Conservation (phyloP, 2,329 filamentous ascomycete genomes). For the Davidsoniella neocaledoniae region DNA sequence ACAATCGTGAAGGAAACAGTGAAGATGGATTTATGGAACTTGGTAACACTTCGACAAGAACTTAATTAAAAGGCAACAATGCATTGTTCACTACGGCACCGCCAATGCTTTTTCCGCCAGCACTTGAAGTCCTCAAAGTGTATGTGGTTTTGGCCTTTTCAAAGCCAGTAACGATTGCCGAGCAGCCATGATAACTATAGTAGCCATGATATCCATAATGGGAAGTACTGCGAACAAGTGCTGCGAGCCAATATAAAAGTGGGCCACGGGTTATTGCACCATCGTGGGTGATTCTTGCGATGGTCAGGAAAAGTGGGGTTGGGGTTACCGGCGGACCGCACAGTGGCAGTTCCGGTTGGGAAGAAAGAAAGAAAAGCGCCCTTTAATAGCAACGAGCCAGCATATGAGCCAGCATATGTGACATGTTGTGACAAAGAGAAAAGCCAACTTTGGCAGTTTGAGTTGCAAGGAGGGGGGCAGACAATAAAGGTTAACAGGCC, state of each 20-base stretch:
- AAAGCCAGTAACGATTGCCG: too few species aligned
- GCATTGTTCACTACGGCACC: not conserved
- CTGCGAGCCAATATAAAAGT: conserved; percentile 10
- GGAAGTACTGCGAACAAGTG: conserved; percentile 24
- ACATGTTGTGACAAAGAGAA: conserved; percentile 4
- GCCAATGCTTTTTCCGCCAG: too few species aligned
- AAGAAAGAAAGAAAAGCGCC: not conserved
- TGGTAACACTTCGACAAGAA: not conserved
- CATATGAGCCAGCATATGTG: not conserved
- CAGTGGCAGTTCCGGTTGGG: not conserved
- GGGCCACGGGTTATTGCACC: conserved; percentile 47
- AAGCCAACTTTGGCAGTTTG: not conserved
- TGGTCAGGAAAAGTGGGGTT: conserved; percentile 13
- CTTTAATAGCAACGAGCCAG: not conserved
- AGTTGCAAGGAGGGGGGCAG: not conserved
- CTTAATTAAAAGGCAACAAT: not conserved
- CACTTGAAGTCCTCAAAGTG: too few species aligned
- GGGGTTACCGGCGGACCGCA: not conserved
- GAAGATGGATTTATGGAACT: not conserved
- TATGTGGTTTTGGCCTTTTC: too few species aligned
- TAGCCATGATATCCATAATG: not conserved
- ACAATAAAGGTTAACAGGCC: not conserved
- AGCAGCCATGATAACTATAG: too few species aligned
- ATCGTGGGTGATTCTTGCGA: conserved; percentile 29
- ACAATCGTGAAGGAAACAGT: not conserved